phyloP scores from a whole-genome alignment of 495 filamentous ascomycete genomes.

The Lasiosphaeria ovina region DNA sequence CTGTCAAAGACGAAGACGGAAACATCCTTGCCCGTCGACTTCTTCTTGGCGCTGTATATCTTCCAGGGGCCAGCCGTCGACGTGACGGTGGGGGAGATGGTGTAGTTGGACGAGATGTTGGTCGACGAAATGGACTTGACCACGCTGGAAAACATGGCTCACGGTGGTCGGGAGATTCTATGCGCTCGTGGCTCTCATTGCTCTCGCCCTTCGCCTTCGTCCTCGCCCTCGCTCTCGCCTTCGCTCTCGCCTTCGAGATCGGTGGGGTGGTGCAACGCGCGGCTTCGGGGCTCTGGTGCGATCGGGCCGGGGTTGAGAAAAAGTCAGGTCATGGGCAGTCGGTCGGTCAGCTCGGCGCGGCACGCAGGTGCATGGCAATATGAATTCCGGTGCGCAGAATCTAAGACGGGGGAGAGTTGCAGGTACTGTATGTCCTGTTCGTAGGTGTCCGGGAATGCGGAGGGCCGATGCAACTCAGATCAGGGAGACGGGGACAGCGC shows the following conservation, averaged over 20 bases:
- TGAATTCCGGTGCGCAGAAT: too few relatives aligned
- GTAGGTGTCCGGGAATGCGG: too few relatives aligned
- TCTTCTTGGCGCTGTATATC: slow-evolving; percentile 96
- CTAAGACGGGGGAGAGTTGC: too few relatives aligned
- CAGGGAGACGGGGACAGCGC: too few relatives aligned
- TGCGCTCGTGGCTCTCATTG: slow-evolving; percentile 15
- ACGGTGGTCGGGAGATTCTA: slow-evolving; percentile 7
- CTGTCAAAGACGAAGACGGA: slow-evolving; percentile 95
- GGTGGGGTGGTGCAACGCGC: not conserved
- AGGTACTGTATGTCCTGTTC: too few relatives aligned
- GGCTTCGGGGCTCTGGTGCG: not conserved
- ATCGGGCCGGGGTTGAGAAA: too few relatives aligned
- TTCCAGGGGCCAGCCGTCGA: slow-evolving; percentile 89
- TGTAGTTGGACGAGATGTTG: slow-evolving; percentile 89
- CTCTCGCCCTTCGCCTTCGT: slow-evolving; percentile 6
- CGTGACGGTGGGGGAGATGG: slow-evolving; percentile 64
- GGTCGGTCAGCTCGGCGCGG: too few relatives aligned
- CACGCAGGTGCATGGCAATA: too few relatives aligned
- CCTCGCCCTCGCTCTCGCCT: not conserved
- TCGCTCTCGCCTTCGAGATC: slow-evolving; percentile 2
- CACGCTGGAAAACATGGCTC: slow-evolving; percentile 77
- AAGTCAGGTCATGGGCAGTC: too few relatives aligned
- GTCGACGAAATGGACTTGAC: slow-evolving; percentile 85
- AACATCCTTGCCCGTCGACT: slow-evolving; percentile 78
- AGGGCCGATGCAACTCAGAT: too few relatives aligned